Conservation (phyloP, 495 filamentous ascomycete genomes). For the Mycothermus thermophilus region DNA sequence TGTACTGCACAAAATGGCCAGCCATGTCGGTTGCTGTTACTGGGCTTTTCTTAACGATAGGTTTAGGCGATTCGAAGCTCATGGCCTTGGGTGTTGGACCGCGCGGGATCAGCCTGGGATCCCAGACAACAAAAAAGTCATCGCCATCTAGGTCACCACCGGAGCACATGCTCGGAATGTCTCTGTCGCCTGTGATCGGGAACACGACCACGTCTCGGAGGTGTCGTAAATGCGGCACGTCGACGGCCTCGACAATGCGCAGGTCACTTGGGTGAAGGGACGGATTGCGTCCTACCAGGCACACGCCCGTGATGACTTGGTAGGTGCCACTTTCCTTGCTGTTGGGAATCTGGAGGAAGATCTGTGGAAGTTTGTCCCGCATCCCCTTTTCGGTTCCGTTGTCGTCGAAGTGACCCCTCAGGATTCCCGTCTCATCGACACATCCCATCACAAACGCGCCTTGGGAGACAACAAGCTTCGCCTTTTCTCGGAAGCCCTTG, state of each 20-base stretch:
- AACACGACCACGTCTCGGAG: constrained; percentile 78
- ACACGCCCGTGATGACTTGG: constrained; percentile 60
- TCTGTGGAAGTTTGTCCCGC: constrained; percentile 53
- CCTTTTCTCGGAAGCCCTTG: constrained; percentile 83
- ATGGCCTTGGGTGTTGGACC: constrained; percentile 63
- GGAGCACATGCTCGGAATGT: constrained; percentile 85
- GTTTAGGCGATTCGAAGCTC: constrained; percentile 46
- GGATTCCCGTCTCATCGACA: constrained; percentile 64
- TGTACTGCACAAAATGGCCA: constrained; percentile 79
- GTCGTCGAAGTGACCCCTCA: constrained; percentile 47
- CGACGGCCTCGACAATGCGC: constrained; percentile 72
- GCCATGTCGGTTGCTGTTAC: constrained; percentile 59
- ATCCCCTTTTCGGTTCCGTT: constrained; percentile 18
- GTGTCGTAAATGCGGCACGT: constrained; percentile 56
- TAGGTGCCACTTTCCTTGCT: constrained; percentile 36
- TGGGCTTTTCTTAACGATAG: constrained; percentile 35
- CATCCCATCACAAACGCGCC: constrained; percentile 85
- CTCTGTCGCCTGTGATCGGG: constrained; percentile 68
- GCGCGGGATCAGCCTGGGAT: constrained; percentile 54
- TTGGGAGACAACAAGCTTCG: constrained; percentile 64
- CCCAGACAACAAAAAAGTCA: constrained; percentile 92
- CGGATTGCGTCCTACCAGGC: constrained; percentile 80
- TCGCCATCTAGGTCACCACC: constrained; percentile 95
- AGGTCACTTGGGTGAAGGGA: constrained; percentile 92
- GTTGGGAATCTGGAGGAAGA: constrained; percentile 69